Percentiles rank a stretch among this genome's conserved stretches.
Conservation (phyloP, 2,329 filamentous ascomycete species). For the Microdochium bolleyi region DNA sequence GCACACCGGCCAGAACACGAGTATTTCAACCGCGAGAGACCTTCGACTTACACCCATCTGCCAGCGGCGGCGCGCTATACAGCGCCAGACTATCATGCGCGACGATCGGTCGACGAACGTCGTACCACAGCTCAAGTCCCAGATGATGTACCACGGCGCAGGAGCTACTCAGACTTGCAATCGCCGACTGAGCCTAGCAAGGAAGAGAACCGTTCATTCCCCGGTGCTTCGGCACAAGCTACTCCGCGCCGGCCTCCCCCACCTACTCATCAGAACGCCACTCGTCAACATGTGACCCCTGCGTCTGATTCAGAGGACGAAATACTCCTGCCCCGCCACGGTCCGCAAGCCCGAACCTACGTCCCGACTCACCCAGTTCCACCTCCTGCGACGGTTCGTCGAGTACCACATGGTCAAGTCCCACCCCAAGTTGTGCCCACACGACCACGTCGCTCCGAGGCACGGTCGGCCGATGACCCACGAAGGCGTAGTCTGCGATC, state of each 20-base stretch:
- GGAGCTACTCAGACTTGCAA: not conserved
- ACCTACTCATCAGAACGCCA: not conserved
- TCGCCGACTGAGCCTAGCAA: not conserved
- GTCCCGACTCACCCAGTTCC: not conserved
- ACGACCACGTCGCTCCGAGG: slow-evolving; percentile 11
- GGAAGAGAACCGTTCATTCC: not conserved
- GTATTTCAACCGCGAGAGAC: slow-evolving; percentile 28
- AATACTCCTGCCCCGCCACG: not conserved
- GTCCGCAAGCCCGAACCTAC: not conserved
- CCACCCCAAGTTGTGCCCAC: slow-evolving; percentile 6
- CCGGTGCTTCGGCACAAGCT: not conserved
- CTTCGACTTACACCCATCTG: slow-evolving; percentile 18
- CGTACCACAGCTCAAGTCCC: not conserved
- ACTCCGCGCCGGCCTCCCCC: not conserved
- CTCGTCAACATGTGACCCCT: not conserved
- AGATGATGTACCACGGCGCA: not conserved
- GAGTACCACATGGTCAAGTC: slow-evolving; percentile 15
- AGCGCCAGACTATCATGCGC: not conserved
- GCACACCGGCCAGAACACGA: slow-evolving; percentile 20
- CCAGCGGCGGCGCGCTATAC: slow-evolving; percentile 7
- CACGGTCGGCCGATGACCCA: slow-evolving; percentile 14
- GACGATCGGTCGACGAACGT: not conserved
- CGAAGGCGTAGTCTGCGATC: slow-evolving; percentile 16
- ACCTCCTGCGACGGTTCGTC: not conserved
- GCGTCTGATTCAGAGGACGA: not conserved